Evolutionary conservation across 1,284 basidiomycete genomes (phyloP).

Genomic region (Testicularia cyperi): DNA sequence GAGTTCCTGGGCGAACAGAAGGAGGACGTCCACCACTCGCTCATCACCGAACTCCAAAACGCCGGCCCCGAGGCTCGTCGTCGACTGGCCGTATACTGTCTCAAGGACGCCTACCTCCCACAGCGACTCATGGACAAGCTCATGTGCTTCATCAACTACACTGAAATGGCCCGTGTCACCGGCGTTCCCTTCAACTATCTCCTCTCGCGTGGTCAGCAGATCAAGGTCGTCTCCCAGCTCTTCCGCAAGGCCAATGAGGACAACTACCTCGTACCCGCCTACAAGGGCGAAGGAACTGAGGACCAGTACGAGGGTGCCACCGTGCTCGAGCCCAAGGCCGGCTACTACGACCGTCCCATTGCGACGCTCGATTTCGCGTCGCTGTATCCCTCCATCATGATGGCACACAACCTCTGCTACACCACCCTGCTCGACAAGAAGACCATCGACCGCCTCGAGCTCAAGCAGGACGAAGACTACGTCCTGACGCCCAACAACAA

Average conservation of each 20-base stretch:
- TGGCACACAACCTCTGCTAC: constrained; percentile 60
- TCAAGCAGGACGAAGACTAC: constrained; percentile 55
- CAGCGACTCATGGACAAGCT: constrained; percentile 60
- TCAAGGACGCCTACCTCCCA: constrained; percentile 60
- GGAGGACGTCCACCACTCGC: constrained; percentile 59
- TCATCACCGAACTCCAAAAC: constrained; percentile 60
- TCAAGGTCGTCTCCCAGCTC: constrained; percentile 59
- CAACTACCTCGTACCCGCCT: constrained; percentile 57
- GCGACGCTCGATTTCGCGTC: constrained; percentile 60
- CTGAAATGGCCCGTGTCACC: constrained; percentile 59
- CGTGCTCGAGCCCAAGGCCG: constrained; percentile 57
- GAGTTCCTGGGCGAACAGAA: constrained; percentile 60
- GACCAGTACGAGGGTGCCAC: constrained; percentile 60
- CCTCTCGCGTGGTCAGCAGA: constrained; percentile 59
- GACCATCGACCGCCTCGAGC: constrained; percentile 53
- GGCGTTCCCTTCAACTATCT: constrained; percentile 61
- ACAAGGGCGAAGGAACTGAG: constrained; percentile 57
- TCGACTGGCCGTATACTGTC: constrained; percentile 58
- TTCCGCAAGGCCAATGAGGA: constrained; percentile 59
- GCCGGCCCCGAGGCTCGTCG: constrained; percentile 57
- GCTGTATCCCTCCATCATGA: constrained; percentile 60
- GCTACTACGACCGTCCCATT: constrained; percentile 59
- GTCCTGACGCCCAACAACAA: constrained; percentile 59
- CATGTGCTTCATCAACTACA: constrained; percentile 61
- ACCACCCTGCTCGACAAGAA: constrained; percentile 57